Evolutionary conservation across 1,284 basidiomycete species (phyloP), one percentile per base, ranked within the genome.

Genomic region (Peniophora sp.): DNA sequence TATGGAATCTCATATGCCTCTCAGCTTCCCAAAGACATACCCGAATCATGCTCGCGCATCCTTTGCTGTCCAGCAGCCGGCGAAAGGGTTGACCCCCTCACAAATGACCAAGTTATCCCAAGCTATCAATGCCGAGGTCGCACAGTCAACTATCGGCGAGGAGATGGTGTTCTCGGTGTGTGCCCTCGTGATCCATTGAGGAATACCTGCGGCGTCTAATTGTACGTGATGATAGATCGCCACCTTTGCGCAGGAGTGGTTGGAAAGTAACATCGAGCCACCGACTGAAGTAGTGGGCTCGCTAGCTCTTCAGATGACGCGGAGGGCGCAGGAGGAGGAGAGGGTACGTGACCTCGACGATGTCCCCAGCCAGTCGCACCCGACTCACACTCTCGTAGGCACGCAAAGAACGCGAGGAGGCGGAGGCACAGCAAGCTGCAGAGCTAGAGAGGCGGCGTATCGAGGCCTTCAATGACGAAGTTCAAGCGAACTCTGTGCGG

Each of bases 1-100:
- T 32, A 17, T 32, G 41, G 37, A 24, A 14, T 34, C 41, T 48
- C 44, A 35, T 48, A 12, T 24, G 9, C 17, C 32, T 43, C 48
- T 49, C 36, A 89, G 85, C 63, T 79, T 90, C 53, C 85, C 87
- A 3, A 88, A 84, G 65, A 87, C 86, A 48, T 88, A 88, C 62
- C 87, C 88, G 11, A 66, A 70, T 2, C 73, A 83, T 48, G 81
- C 84, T 22, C 76, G 72, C 44, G 83, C 88, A 3, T 78, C 73
- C 2, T 85, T 90, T 58, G 72, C 77, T 3, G 75, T 88, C 39
- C 76, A 84, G 61, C 81, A 78, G 56, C 83, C 83, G 23, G 75
- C 76, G 50, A 68, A 70, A 36, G 84, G 85, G 22, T 58, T 89
- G 32, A 69, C 63, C 41, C 68, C 72, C 42, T 73, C 78, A 17